Conservation (phyloP, 805 yeast genomes). For the Starmerella riodocensis region DNA sequence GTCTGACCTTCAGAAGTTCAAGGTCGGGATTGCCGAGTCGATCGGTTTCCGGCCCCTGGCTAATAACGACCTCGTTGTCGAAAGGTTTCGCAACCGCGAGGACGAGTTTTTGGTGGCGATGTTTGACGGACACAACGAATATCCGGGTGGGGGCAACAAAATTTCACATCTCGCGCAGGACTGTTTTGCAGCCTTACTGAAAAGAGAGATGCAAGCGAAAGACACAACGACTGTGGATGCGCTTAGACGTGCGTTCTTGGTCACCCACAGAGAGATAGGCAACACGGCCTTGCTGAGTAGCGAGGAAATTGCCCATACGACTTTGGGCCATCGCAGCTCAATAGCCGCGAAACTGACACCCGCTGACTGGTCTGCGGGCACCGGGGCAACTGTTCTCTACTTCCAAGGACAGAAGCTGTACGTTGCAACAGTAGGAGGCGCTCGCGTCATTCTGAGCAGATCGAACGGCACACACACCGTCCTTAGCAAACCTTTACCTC, state of each 20-base stretch:
- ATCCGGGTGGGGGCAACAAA: slow-evolving; percentile 32
- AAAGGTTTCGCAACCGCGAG: slow-evolving; percentile 72
- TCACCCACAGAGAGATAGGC: slow-evolving; percentile 71
- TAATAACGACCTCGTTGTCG: slow-evolving; percentile 73
- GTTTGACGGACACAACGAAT: slow-evolving; percentile 59
- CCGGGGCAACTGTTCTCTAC: slow-evolving; percentile 71
- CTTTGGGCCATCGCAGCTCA: slow-evolving; percentile 41
- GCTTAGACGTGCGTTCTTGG: slow-evolving; percentile 64
- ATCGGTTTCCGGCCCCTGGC: slow-evolving; percentile 58
- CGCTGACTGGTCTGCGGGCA: slow-evolving; percentile 66
- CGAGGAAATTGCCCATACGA: slow-evolving; percentile 25
- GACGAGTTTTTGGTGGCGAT: slow-evolving; percentile 70
- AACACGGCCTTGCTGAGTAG: slow-evolving; percentile 27
- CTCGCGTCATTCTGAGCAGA: slow-evolving; percentile 64
- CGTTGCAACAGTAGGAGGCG: slow-evolving; percentile 85
- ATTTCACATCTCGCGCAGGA: slow-evolving; percentile 62
- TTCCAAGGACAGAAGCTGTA: slow-evolving; percentile 56
- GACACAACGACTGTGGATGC: slow-evolving; percentile 56
- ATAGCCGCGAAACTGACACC: slow-evolving; percentile 44
- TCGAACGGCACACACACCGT: slow-evolving; percentile 68
- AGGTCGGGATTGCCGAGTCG: slow-evolving; percentile 85
- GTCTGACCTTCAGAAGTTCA: slow-evolving; percentile 57
- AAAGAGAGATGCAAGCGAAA: slow-evolving; percentile 45
- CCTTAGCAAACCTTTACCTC: slow-evolving; percentile 72
- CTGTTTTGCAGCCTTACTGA: slow-evolving; percentile 51